These are phyloP conservation scores for Metschnikowia cubensis DNA, from an alignment of 805 yeast species.

Conservation along the genomic window DNA sequence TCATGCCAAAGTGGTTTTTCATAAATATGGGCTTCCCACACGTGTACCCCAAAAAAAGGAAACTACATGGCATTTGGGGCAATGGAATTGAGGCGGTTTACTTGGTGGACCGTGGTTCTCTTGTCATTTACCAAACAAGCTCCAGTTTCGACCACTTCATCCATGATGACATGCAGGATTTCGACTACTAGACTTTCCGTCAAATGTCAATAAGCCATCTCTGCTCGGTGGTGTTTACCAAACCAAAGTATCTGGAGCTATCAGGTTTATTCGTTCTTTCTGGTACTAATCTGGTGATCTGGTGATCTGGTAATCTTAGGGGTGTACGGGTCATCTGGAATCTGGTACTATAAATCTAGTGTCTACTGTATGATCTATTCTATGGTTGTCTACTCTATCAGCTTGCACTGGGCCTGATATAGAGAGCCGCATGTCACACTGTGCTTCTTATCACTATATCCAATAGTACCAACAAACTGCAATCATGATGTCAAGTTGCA, in stretches of 20 bases:
- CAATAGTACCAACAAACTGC: too few relatives aligned
- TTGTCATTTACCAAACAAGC: slow-evolving; percentile 27
- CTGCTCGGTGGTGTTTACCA: slow-evolving; percentile 49
- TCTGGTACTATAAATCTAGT: too few relatives aligned
- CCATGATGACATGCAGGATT: slow-evolving; percentile 17
- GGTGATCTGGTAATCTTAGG: too few relatives aligned
- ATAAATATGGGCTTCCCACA: slow-evolving; percentile 63
- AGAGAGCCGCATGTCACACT: too few relatives aligned
- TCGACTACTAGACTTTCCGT: slow-evolving; percentile 21
- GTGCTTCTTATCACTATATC: too few relatives aligned
- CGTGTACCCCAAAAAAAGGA: slow-evolving; percentile 9
- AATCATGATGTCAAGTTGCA: too few relatives aligned
- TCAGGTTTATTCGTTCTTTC: slow-evolving; percentile 66
- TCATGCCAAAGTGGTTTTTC: slow-evolving; percentile 62
- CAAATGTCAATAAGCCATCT: slow-evolving; percentile 60
- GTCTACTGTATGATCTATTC: too few relatives aligned
- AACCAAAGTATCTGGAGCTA: slow-evolving; percentile 45
- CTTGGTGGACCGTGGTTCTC: slow-evolving; percentile 72
- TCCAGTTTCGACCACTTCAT: slow-evolving; percentile 21
- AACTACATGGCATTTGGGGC: slow-evolving; percentile 42
- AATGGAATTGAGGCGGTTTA: slow-evolving; percentile 69
- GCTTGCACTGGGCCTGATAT: too few relatives aligned
- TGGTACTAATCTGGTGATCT: too few relatives aligned
- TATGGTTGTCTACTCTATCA: too few relatives aligned
- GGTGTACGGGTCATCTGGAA: too few relatives aligned